Evolutionary conservation across 805 yeast genomes (phyloP), one percentile per base, ranked within the genome.

Genomic region (Metschnikowia gelsemii): DNA sequence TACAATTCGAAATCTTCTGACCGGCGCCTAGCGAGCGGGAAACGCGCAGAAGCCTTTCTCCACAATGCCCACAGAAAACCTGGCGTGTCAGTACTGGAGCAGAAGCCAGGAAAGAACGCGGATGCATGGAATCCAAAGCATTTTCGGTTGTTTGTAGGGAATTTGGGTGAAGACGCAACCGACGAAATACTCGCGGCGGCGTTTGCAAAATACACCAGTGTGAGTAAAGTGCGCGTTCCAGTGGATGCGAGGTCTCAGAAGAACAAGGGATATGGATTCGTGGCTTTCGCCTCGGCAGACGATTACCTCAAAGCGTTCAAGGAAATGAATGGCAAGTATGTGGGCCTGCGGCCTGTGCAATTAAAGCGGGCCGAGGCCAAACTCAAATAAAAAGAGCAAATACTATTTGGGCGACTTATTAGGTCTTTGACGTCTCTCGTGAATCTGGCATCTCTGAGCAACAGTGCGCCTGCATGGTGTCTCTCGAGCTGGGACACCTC

Each of bases 71-170:
- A 38, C 17, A 31, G 16, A 12, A 38, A 24, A 8, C 18, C 13
- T 8, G 32, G 35, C 17, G 7, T 14, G 26, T 11, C 22, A 24
- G 6, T 35, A 27, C 25, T 25, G 35, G 23, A 26, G 24, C 22
- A 3, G 16, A 28, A 35, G 16, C 16, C 30, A 13, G 11, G 13
- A 2, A 46, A 51, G 12, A 71, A 76, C 1, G 25, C 28, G 14
- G 76, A 72, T 4, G 84, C 77, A 31, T 84, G 88, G 88, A 76
- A 84, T 53, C 87, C 89, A 0, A 63, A 68, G 13, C 88, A 84
- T 50, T 85, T 81, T 61, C 64, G 87, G 22, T 63, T 85, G 16
- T 85, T 85, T 61, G 86, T 85, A 6, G 95, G 93, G 3, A 84
- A 85, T 51, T 59, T 85, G 23, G 86, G 87, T 0, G 67, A 72